These are phyloP conservation scores for Xerocomellus amylosporus DNA, from an alignment of 768 basidiomycete genomes.

Conservation along the genomic window DNA sequence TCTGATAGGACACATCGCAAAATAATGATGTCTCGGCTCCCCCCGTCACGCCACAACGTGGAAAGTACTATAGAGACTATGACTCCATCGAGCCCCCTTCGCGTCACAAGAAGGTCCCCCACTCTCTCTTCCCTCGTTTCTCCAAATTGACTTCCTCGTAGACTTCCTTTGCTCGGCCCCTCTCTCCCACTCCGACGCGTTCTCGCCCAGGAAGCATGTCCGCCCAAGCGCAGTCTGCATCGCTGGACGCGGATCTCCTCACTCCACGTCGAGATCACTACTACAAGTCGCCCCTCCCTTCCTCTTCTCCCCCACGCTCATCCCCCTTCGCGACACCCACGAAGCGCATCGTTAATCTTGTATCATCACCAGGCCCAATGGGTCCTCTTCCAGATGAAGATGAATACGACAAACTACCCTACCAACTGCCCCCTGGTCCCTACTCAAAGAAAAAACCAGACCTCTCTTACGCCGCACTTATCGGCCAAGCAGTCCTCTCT, in stretches of 20 bases:
- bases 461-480: constrained; percentile 90
- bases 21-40: constrained; percentile 28
- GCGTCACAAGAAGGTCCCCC: constrained; percentile 29
- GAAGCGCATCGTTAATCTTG: constrained; percentile 62
- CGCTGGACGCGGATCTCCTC: constrained; percentile 40
- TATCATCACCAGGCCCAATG: constrained; percentile 84
- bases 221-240: constrained; percentile 24
- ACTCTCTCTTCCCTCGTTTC: neutral
- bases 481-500: constrained; percentile 91
- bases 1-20: constrained; percentile 27
- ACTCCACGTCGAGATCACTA: constrained; percentile 49
- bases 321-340: constrained; percentile 67
- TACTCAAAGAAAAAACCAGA: constrained; percentile 79
- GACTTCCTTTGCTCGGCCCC: constrained; percentile 35
- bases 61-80: constrained; percentile 55
- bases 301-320: constrained; percentile 57
- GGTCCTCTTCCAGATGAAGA: constrained; percentile 60
- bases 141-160: constrained; percentile 6
- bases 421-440: constrained; percentile 78
- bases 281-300: constrained; percentile 50
- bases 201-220: constrained; percentile 34
- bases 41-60: constrained; percentile 58
- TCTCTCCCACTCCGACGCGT: constrained; percentile 45
- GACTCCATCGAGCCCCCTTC: constrained; percentile 32
- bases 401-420: constrained; percentile 66